Conservation (phyloP, 1,139 yeast species). For the Saccharomycopsis hybrid region DNA sequence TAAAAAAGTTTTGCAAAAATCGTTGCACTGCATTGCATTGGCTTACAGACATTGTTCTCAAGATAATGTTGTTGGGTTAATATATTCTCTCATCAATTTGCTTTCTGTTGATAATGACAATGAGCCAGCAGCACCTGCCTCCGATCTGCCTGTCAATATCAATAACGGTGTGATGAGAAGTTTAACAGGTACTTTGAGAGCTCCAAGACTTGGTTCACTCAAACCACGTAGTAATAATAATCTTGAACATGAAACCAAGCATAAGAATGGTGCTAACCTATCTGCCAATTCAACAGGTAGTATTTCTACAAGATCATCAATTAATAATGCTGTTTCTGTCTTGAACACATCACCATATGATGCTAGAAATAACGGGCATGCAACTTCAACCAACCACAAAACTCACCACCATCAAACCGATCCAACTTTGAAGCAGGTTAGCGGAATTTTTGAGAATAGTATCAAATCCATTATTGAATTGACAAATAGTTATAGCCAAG, state of each 20-base stretch:
- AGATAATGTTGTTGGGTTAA: constrained; percentile 77
- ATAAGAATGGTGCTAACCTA: background rate
- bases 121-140: constrained; percentile 26
- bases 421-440: background rate
- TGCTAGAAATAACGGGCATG: background rate
- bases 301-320: background rate
- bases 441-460: constrained; percentile 2
- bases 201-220: constrained; percentile 26
- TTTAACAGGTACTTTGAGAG: constrained; percentile 25
- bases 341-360: background rate
- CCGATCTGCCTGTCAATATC: constrained; percentile 23
- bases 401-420: background rate
- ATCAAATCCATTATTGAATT: constrained; percentile 47
- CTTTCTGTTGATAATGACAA: constrained; percentile 45
- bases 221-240: constrained; percentile 7
- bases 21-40: constrained; percentile 39
- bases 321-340: background rate
- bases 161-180: constrained; percentile 25
- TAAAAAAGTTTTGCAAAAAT: constrained; percentile 23
- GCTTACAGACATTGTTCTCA: constrained; percentile 46
- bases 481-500: constrained; percentile 63
- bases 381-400: too few species aligned
- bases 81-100: constrained; percentile 76
- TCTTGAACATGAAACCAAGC: background rate
- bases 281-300: background rate